phyloP scores from a whole-genome alignment of 1,284 basidiomycete species.

The Sphagnurus paluster region DNA sequence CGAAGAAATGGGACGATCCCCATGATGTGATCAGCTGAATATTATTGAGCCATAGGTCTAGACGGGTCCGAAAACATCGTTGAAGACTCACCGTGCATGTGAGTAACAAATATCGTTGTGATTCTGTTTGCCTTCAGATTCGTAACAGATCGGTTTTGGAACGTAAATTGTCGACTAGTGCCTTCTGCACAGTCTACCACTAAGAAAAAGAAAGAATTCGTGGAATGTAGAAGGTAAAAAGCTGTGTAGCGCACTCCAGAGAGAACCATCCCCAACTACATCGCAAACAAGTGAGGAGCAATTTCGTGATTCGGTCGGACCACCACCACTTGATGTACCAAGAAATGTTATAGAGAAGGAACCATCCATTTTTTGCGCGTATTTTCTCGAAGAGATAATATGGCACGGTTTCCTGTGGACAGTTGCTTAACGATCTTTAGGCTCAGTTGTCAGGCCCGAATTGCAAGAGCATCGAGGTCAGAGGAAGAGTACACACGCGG shows the following conservation, averaged over 20 bases:
- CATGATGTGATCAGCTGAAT: conserved; percentile 77
- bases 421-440: too few relatives aligned
- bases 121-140: conserved; percentile 55
- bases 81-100: conserved; percentile 71
- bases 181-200: conserved; percentile 91
- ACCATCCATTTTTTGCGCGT: conserved; percentile 9
- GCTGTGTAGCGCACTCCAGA: conserved; percentile 58
- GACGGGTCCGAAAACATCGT: background rate
- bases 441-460: too few relatives aligned
- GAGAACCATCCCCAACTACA: conserved; percentile 48
- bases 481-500: too few relatives aligned
- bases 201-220: conserved; percentile 27
- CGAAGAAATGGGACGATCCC: conserved; percentile 77
- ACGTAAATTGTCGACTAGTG: conserved; percentile 63
- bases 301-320: conserved; percentile 65
- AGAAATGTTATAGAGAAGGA: conserved; percentile 59
- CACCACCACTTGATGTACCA: conserved; percentile 74
- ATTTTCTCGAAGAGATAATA: too few relatives aligned
- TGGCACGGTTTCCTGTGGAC: too few relatives aligned
- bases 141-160: conserved; percentile 35
- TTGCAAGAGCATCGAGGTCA: too few relatives aligned
- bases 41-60: conserved; percentile 1
- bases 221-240: conserved; percentile 11
- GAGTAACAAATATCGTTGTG: conserved; percentile 82
- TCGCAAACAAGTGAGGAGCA: conserved; percentile 71